Evolutionary conservation across 176 grass and related monocot genomes (phyloP).

Genomic region (Raddia distichophylla): DNA sequence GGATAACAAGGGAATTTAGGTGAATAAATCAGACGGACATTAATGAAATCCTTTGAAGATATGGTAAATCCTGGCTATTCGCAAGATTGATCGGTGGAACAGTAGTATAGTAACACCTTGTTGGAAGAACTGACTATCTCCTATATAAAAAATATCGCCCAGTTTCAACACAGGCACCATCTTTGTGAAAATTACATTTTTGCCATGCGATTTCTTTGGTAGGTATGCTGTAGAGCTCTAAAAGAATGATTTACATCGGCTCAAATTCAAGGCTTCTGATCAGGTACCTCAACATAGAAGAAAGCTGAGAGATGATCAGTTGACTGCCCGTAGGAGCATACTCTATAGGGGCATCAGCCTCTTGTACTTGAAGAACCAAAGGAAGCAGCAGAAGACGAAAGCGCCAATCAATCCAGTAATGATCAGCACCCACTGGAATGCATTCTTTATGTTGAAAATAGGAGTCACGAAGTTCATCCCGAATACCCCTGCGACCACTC

Average conservation of each 20-base stretch:
- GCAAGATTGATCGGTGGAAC: background rate
- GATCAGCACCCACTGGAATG: conserved; percentile 75
- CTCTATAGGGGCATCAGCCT: conserved; percentile 80
- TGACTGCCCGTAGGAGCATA: conserved; percentile 4
- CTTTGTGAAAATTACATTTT: conserved; percentile 29
- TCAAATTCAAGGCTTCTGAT: conserved; percentile 37
- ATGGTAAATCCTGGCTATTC: background rate
- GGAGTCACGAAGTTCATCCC: conserved; percentile 86
- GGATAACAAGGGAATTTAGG: background rate
- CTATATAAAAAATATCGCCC: background rate
- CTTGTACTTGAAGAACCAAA: conserved; percentile 87
- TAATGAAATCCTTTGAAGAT: background rate
- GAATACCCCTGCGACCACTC: conserved; percentile 84
- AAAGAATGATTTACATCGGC: conserved; percentile 62
- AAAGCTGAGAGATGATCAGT: conserved; percentile 19
- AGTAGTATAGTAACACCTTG: too few relatives aligned
- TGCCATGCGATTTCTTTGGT: conserved; percentile 15
- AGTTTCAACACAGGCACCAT: conserved; percentile 4
- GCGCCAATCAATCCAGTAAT: conserved; percentile 51
- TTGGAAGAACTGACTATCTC: conserved; percentile 29
- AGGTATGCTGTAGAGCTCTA: conserved; percentile 32
- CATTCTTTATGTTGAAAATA: conserved; percentile 61
- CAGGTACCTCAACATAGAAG: conserved; percentile 34
- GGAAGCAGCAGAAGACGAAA: conserved; percentile 77
- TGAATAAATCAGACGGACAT: background rate